Base-by-base conservation (phyloP, 176 grass and related monocot species). In the Metroxylon sagu region DNA sequence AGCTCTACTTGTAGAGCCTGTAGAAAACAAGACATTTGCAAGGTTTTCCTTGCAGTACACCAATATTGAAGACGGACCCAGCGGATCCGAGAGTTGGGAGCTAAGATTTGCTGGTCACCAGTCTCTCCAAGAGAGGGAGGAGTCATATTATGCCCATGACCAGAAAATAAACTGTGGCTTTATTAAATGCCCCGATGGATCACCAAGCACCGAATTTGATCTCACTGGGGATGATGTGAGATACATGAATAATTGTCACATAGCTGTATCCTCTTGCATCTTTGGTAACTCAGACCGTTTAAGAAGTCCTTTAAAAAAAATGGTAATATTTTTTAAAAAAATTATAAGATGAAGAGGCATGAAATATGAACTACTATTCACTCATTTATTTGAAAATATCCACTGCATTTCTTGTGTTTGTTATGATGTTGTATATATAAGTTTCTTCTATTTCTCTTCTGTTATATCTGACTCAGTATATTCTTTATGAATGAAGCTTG, bases 201-300 rank as follows among this genome's bases (percentile, higher is more conserved):
- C 82, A 29, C 29, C 70, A 61, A 98, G 56, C 58, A 85, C 82
- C 60, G 93, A 84, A 75, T 98, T 98, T 79, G 88, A 98, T 79
- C 78, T 98, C 69, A 68, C 88, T 10, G 72, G 85, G 68, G 84
- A 92, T 63, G 79, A 79, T 60, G 49, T 14, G 49, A 98, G 80
- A 53, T 98, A 89, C 69, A 88, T 89, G 88, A 85, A 79, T 49
- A 89, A 81, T 89, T 98, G 93, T 74, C 93, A 88, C 50, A 89
- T 98, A 79, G 88, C 83, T 69, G 84, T 98, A 19, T 92, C 88
- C 52, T 98, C 94, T 29, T 98, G 94, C 67, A 98, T 98, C 59
- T 98, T 98, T 86, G 94, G 88, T 74, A 93, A 98, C 59, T 98
- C 88, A 49, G 88, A 98, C 83, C 88, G 85, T 71, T 52, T 98